phyloP scores from a whole-genome alignment of 768 basidiomycete genomes.

The Amylocystis lapponica region DNA sequence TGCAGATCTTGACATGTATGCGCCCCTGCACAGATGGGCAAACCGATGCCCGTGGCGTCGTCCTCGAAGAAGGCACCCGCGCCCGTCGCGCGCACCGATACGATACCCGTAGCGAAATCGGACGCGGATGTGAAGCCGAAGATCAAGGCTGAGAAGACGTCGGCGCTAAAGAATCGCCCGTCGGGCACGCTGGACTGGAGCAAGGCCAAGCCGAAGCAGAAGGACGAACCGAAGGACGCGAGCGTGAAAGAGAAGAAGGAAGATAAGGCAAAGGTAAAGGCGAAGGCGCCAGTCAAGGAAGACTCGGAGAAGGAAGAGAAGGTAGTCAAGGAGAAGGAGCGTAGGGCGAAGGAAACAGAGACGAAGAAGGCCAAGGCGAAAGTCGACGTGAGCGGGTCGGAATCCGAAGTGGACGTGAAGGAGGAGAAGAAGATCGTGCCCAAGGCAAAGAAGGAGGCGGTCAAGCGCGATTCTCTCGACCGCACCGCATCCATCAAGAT shows the following conservation, averaged over 20 bases:
- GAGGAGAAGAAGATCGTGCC: conserved; percentile 9
- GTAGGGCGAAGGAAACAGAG: conserved; percentile 9
- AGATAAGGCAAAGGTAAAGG: conserved; percentile 11
- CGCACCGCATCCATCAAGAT: conserved; percentile 1
- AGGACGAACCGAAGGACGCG: conserved; percentile 28
- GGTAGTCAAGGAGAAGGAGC: conserved; percentile 11
- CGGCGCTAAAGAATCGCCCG: conserved; percentile 26
- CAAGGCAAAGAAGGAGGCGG: conserved; percentile 13
- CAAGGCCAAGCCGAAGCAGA: conserved; percentile 47
- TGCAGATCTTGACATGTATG: background rate
- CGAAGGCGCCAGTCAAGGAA: no score
- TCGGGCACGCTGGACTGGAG: conserved; percentile 60
- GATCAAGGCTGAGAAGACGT: conserved; percentile 20
- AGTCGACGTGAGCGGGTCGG: conserved; percentile 8
- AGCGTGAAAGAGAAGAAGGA: conserved; percentile 10
- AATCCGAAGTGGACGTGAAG: conserved; percentile 10
- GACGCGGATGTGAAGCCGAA: conserved; percentile 5
- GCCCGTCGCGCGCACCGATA: conserved; percentile 2
- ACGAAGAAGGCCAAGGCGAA: conserved; percentile 4
- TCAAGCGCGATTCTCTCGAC: conserved; percentile 1
- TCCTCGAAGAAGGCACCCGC: conserved; percentile 8
- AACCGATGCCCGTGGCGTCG: conserved; percentile 9
- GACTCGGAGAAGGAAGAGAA: conserved; percentile 8
- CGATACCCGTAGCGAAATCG: background rate
- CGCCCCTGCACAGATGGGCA: conserved; percentile 11